These are phyloP conservation scores for Asterella californica DNA, from an alignment of 225 moss, liverwort and hornwort genomes.

Conservation along the genomic window DNA sequence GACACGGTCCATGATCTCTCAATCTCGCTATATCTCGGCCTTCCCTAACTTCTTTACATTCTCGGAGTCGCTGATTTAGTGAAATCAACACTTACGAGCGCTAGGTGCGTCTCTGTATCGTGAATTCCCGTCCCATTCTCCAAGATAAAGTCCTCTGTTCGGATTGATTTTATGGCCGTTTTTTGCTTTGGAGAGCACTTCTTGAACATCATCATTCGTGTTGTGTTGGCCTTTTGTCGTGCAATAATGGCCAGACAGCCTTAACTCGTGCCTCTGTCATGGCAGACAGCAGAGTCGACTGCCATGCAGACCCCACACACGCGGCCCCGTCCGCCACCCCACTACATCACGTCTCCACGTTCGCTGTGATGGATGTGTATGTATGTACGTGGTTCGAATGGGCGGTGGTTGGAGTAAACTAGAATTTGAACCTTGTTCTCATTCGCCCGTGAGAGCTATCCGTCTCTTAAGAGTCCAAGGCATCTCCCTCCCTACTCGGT, in stretches of 20 bases:
- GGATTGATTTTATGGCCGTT: not conserved
- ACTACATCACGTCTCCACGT: not conserved
- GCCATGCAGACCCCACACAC: not conserved
- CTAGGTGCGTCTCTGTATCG: not conserved
- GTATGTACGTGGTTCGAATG: too few species aligned
- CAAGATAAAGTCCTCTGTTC: not conserved
- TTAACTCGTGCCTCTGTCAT: not conserved
- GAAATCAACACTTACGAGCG: not conserved
- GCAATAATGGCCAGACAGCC: not conserved
- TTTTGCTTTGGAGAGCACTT: not conserved
- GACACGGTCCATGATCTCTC: not conserved
- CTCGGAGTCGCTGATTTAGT: not conserved
- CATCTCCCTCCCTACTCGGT: not conserved
- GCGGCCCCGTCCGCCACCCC: not conserved
- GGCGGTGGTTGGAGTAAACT: not conserved
- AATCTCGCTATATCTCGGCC: not conserved
- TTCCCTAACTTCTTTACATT: not conserved
- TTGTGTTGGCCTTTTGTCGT: not conserved
- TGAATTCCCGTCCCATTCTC: not conserved
- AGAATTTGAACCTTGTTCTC: not conserved
- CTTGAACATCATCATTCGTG: not conserved
- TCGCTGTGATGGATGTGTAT: not conserved
- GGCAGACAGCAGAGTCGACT: not conserved
- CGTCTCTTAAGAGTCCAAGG: not conserved
- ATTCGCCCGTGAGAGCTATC: not conserved